Base-by-base conservation (phyloP, 805 yeast genomes). In the Ogataea ganodermae region DNA sequence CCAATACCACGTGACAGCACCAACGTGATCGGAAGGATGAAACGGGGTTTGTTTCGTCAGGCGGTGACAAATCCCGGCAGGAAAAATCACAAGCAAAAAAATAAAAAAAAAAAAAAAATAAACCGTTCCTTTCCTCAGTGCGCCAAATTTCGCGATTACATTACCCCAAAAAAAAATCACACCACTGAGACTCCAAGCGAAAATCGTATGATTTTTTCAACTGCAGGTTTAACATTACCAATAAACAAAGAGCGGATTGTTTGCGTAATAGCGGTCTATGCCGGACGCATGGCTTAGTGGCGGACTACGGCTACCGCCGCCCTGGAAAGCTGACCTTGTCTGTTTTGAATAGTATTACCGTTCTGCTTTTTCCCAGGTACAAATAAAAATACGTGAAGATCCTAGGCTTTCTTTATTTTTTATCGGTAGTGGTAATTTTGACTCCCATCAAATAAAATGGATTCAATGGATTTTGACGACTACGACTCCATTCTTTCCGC, bases 401-500 rank as follows among this genome's bases (percentile, higher is more conserved):
- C 36, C 36, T 6, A 33, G n/a, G 18, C 10, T 33, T 33, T 18
- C 10, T 7, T 7, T 24, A 24, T 7, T 24, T 24, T 7, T 7
- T 7, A 10, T 24, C 10, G 27, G 27, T 24, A 24, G 9, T 24
- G 7, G 10, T 24, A 7, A 24, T 24, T 7, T 10, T 24, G 7
- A 24, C 14, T 35, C 18, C 40, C 28, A 22, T 6, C 33, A 12
- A 23, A 14, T 30, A 49, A 35, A 27, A 61, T 61, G 66, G 57
- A 63, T 6, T 43, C 61, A 12, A 38, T 65, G 13, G 63, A 63
- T 24, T 61, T 63, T 39, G 69, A 64, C 37, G 62, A 63, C 33
- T 65, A 63, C 50, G 67, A 64, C 43, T 43, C 58, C 3, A 58
- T 64, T 22, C 46, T 65, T 35, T 57, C 67, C 9, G 61, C 66